Percentiles rank a stretch among this genome's conserved stretches.
These are phyloP conservation scores for Aspergillus novoparasiticus DNA, from an alignment of 2,329 filamentous ascomycete species.

Conservation along the genomic window DNA sequence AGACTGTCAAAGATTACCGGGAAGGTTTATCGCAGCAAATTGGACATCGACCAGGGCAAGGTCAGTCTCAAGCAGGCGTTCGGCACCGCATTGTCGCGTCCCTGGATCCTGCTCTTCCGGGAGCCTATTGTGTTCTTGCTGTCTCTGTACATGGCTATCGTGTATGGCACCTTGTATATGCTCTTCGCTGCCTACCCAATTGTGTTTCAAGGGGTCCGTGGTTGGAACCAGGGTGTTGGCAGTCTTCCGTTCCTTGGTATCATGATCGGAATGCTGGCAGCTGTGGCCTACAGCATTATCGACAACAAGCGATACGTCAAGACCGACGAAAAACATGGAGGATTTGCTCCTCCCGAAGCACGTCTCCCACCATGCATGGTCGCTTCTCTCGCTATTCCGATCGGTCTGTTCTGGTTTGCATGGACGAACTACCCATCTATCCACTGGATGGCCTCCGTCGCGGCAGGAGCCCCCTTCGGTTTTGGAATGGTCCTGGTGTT, in stretches of 20 bases:
- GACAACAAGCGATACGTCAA: constrained; percentile 46
- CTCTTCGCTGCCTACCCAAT: constrained; percentile 57
- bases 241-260: constrained; percentile 54
- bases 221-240: constrained; percentile 51
- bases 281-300: constrained; percentile 43
- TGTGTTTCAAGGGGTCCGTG: constrained; percentile 49
- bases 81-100: constrained; percentile 53
- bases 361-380: constrained; percentile 55
- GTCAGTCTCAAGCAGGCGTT: constrained; percentile 42
- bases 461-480: constrained; percentile 42
- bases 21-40: constrained; percentile 49
- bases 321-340: constrained; percentile 49
- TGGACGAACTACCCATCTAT: constrained; percentile 56
- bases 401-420: constrained; percentile 62
- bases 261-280: constrained; percentile 45
- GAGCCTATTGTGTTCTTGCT: constrained; percentile 56
- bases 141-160: constrained; percentile 54
- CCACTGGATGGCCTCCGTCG: constrained; percentile 44
- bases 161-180: constrained; percentile 57
- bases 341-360: constrained; percentile 64
- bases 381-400: constrained; percentile 55
- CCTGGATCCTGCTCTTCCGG: constrained; percentile 51
- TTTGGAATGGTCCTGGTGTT: constrained; percentile 48
- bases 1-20: constrained; percentile 53
- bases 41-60: constrained; percentile 46